phyloP scores from a whole-genome alignment of 805 yeast genomes.

The Cyberlindnera petersonii region DNA sequence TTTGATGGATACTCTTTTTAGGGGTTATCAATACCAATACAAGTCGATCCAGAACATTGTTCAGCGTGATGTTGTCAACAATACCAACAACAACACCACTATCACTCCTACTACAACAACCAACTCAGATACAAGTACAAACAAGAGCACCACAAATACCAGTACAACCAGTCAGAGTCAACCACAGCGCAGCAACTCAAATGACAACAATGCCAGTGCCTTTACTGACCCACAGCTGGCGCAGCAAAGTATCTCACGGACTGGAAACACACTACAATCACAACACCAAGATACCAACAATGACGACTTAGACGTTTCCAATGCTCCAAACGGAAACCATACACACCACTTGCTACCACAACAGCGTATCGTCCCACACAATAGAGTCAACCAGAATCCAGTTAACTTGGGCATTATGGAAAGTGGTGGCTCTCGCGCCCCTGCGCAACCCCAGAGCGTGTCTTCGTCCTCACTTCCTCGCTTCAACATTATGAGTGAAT shows the following conservation, averaged over 20 bases:
- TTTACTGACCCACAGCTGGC: too few relatives aligned
- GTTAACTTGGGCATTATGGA: constrained; percentile 11
- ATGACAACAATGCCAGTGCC: too few relatives aligned
- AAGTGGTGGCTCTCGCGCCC: neutral
- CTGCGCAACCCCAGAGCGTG: neutral
- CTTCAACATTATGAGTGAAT: constrained; percentile 8
- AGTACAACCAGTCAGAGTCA: too few relatives aligned
- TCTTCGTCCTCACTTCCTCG: constrained; percentile 5
- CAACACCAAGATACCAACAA: constrained; percentile 5
- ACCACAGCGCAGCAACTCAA: neutral
- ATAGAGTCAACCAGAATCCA: constrained; percentile 17
- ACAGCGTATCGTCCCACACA: constrained; percentile 15
- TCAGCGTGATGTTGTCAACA: constrained; percentile 5
- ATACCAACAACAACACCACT: too few relatives aligned
- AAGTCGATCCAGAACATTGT: constrained; percentile 15
- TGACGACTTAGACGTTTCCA: constrained; percentile 2
- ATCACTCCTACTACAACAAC: too few relatives aligned
- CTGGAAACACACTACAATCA: constrained; percentile 1
- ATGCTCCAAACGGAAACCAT: constrained; percentile 8
- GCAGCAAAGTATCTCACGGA: neutral
- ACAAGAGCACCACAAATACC: too few relatives aligned
- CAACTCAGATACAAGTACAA: too few relatives aligned
- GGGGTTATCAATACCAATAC: constrained; percentile 22
- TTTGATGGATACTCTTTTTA: constrained; percentile 15
- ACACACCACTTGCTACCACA: constrained; percentile 3